These are phyloP conservation scores for Bauhinia variegata DNA, from an alignment of 306 rosid species.

Conservation along the genomic window DNA sequence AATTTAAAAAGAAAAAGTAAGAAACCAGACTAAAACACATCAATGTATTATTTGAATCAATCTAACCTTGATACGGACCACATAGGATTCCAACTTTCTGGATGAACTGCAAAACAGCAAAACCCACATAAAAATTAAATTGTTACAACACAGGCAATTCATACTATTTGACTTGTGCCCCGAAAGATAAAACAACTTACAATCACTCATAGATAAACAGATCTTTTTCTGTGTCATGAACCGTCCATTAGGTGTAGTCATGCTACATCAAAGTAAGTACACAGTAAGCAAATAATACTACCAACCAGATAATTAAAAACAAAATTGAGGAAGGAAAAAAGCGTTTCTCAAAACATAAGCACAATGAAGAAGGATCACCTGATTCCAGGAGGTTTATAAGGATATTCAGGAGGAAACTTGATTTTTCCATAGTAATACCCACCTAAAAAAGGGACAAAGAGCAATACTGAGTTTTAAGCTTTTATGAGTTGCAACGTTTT, in stretches of 20 bases:
- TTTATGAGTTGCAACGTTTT: constrained; percentile 10
- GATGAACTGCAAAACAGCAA: constrained; percentile 75
- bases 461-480: neutral
- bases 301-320: constrained; percentile 22
- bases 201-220: constrained; percentile 97
- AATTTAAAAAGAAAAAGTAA: neutral
- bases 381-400: constrained; percentile 97
- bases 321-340: neutral
- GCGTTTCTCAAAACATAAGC: constrained; percentile 11
- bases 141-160: constrained; percentile 22
- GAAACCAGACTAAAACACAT: neutral
- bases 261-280: constrained; percentile 54
- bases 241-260: constrained; percentile 95
- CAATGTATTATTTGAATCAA: constrained; percentile 8
- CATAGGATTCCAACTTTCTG: constrained; percentile 99
- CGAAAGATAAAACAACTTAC: constrained; percentile 55
- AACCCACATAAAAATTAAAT: constrained; percentile 26
- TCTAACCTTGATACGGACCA: constrained; percentile 97
- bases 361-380: constrained; percentile 53
- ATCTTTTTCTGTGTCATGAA: constrained; percentile 90
- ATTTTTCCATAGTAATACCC: constrained; percentile 96
- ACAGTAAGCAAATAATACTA: constrained; percentile 18
- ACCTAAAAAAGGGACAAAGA: constrained; percentile 45
- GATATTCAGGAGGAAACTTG: constrained; percentile 90
- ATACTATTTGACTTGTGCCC: constrained; percentile 7